These are phyloP conservation scores for Talaromyces piceae DNA, from an alignment of 2,329 filamentous ascomycete genomes.

Conservation along the genomic window DNA sequence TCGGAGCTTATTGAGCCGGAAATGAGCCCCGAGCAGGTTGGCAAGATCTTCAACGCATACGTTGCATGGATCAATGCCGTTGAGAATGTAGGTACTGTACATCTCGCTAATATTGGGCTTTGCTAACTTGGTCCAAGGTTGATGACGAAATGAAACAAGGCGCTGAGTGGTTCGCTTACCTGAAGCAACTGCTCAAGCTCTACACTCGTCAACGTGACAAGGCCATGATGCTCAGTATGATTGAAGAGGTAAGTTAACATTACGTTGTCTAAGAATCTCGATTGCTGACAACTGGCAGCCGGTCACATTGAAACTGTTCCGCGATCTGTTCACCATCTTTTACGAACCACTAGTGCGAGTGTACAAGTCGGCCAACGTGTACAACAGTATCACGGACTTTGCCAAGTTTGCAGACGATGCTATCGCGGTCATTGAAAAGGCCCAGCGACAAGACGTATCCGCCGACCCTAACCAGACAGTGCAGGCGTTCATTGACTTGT, in stretches of 20 bases:
- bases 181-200: constrained; percentile 92
- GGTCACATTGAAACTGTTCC: constrained; percentile 91
- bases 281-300: constrained; percentile 44
- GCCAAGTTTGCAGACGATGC: constrained; percentile 87
- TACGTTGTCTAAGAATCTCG: too few species aligned
- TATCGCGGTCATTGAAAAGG: constrained; percentile 67
- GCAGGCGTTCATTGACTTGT: constrained; percentile 95
- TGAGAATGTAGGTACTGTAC: constrained; percentile 55
- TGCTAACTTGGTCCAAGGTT: constrained; percentile 33
- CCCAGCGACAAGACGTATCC: constrained; percentile 69
- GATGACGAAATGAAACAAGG: constrained; percentile 84
- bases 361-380: constrained; percentile 98
- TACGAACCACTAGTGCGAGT: constrained; percentile 95
- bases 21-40: constrained; percentile 67
- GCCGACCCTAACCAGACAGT: constrained; percentile 98
- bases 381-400: constrained; percentile 95
- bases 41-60: constrained; percentile 84
- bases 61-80: constrained; percentile 94
- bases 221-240: constrained; percentile 90
- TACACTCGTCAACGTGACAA: constrained; percentile 89
- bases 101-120: constrained; percentile 2
- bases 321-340: constrained; percentile 96
- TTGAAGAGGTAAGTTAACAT: constrained; percentile 74
- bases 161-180: constrained; percentile 83
- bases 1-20: constrained; percentile 68